phyloP scores from a whole-genome alignment of 169 alveolate genomes.

The Besnoitia besnoiti region DNA sequence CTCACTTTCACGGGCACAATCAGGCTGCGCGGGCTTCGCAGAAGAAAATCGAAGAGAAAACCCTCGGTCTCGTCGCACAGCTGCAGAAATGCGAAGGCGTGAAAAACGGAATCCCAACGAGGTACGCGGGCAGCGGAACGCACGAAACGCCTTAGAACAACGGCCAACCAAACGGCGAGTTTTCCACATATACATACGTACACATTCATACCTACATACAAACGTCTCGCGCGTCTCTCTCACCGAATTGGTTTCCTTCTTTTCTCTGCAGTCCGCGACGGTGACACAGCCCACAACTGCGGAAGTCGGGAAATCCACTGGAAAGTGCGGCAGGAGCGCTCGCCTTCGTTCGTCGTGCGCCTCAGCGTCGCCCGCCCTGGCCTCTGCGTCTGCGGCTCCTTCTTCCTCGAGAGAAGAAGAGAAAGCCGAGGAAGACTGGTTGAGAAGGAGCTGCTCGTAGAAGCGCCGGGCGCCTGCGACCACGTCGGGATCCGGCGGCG shows the following conservation, averaged over 20 bases:
- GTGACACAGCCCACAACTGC: neutral
- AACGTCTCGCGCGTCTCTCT: neutral
- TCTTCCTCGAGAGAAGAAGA: neutral
- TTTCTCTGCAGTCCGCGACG: neutral
- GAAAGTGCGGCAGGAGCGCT: neutral
- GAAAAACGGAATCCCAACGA: neutral
- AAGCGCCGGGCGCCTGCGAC: neutral
- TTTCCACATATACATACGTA: neutral
- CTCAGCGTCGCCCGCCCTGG: neutral
- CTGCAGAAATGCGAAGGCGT: neutral
- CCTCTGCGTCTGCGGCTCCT: neutral
- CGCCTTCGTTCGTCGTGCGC: neutral
- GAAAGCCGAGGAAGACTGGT: neutral
- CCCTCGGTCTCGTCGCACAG: neutral
- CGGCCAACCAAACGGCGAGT: neutral
- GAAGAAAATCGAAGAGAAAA: neutral
- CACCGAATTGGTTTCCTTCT: neutral
- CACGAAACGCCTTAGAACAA: neutral
- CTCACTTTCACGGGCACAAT: too few relatives aligned
- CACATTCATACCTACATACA: neutral
- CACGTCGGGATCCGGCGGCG: neutral
- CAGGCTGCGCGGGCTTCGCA: neutral
- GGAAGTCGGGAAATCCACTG: neutral
- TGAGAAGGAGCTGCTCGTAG: conserved; percentile 14
- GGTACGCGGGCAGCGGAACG: too few relatives aligned